Percentiles rank a stretch among this genome's conserved stretches.
These are phyloP conservation scores for Thalassiosira hispida DNA, from an alignment of 352 stramenopile species.

Conservation along the genomic window DNA sequence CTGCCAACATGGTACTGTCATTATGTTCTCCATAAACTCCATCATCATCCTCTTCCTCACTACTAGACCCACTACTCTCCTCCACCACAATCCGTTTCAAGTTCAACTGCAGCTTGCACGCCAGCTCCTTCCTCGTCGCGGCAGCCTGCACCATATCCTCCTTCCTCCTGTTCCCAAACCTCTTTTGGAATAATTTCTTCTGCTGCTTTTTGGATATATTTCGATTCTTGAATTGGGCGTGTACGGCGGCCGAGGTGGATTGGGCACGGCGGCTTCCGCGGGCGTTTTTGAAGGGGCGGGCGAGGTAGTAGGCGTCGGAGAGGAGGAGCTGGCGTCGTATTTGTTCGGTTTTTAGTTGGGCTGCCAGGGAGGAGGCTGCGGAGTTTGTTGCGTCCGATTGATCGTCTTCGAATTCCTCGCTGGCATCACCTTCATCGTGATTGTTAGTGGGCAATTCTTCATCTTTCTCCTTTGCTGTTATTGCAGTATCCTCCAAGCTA, in stretches of 20 bases:
- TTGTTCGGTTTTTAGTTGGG: conserved; percentile 47
- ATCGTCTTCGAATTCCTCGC: conserved; percentile 6
- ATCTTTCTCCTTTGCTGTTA: background rate
- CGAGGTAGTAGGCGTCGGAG: conserved; percentile 51
- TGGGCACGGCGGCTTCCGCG: conserved; percentile 17
- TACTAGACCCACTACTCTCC: background rate
- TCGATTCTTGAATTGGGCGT: conserved; percentile 49
- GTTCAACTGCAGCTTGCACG: conserved; percentile 32
- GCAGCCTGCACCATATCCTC: conserved; percentile 39
- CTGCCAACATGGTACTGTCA: too few species aligned
- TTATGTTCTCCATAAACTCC: too few species aligned
- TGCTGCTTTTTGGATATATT: conserved; percentile 58
- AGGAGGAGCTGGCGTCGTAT: conserved; percentile 45
- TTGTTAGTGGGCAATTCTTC: conserved; percentile 4
- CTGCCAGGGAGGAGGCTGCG: conserved; percentile 7
- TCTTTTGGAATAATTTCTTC: conserved; percentile 42
- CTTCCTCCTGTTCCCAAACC: conserved; percentile 37
- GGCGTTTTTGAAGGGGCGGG: conserved; percentile 33
- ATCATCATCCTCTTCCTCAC: background rate
- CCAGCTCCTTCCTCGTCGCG: conserved; percentile 35
- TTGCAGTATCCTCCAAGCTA: background rate
- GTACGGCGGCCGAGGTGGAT: conserved; percentile 32
- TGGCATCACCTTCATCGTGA: conserved; percentile 8
- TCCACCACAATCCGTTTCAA: conserved; percentile 12
- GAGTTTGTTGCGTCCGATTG: background rate